Evolutionary conservation across 2,329 filamentous ascomycete species (phyloP).

Genomic region (Talaromyces sp.): DNA sequence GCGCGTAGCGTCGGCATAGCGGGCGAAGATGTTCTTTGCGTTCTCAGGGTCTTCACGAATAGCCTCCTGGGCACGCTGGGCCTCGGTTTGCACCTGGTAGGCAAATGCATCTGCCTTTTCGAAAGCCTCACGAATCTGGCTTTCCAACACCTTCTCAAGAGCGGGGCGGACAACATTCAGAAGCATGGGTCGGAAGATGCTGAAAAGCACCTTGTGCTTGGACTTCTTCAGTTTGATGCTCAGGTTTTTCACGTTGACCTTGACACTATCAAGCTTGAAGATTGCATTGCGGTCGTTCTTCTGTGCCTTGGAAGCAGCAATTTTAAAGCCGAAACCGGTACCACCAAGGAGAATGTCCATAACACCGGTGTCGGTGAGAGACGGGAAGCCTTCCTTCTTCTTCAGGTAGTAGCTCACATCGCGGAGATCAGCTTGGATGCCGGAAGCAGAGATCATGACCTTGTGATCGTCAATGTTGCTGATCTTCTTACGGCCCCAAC

Average conservation of each 20-base stretch:
- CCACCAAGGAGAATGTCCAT: constrained; percentile 85
- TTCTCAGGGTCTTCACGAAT: constrained; percentile 67
- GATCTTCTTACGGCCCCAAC: constrained; percentile 87
- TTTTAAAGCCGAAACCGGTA: constrained; percentile 84
- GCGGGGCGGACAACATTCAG: constrained; percentile 79
- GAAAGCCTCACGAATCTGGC: constrained; percentile 81
- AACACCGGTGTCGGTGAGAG: constrained; percentile 80
- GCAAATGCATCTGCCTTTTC: constrained; percentile 68
- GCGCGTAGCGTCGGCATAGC: constrained; percentile 74
- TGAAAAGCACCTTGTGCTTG: constrained; percentile 88
- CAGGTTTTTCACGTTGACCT: constrained; percentile 76
- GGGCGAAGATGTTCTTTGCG: constrained; percentile 77
- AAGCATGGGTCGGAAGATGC: constrained; percentile 79
- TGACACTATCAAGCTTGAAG: constrained; percentile 90
- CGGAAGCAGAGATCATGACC: constrained; percentile 75
- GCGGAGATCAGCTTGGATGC: constrained; percentile 85
- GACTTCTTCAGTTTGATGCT: constrained; percentile 91
- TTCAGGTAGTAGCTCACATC: constrained; percentile 95
- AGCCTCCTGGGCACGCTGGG: constrained; percentile 66
- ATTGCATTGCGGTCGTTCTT: constrained; percentile 74
- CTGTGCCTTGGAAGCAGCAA: constrained; percentile 79
- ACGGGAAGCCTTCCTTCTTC: constrained; percentile 89
- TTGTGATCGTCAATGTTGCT: constrained; percentile 78
- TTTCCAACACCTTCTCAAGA: constrained; percentile 82
- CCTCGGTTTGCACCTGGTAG: constrained; percentile 78